phyloP scores from a whole-genome alignment of 2,329 filamentous ascomycete genomes.

The Colletotrichum australisinense region DNA sequence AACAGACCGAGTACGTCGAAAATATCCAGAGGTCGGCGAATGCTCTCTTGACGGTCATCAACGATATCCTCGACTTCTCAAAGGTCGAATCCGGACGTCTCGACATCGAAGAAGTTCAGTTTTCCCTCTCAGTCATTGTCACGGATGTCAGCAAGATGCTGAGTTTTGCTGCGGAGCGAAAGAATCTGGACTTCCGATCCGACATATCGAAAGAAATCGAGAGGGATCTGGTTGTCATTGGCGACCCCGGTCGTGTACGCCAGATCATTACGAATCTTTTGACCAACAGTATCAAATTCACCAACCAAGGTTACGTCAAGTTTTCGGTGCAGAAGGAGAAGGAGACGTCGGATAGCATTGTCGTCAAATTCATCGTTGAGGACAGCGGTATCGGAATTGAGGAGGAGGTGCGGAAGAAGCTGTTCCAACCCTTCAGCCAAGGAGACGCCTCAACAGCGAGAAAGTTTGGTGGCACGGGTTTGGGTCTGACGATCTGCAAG shows the following conservation, averaged over 20 bases:
- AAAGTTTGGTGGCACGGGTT: slow-evolving; percentile 81
- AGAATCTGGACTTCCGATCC: slow-evolving; percentile 78
- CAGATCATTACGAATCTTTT: slow-evolving; percentile 86
- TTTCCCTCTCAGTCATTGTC: slow-evolving; percentile 78
- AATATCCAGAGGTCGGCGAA: slow-evolving; percentile 85
- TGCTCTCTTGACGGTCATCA: slow-evolving; percentile 86
- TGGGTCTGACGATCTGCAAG: slow-evolving; percentile 85
- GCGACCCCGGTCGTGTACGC: slow-evolving; percentile 84
- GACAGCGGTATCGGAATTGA: slow-evolving; percentile 88
- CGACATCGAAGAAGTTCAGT: slow-evolving; percentile 85
- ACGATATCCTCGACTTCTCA: slow-evolving; percentile 91
- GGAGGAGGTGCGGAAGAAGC: slow-evolving; percentile 76
- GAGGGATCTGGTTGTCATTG: slow-evolving; percentile 81
- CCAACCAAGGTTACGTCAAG: slow-evolving; percentile 74
- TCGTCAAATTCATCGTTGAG: slow-evolving; percentile 78
- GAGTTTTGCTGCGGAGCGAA: slow-evolving; percentile 83
- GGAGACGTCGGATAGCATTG: slow-evolving; percentile 73
- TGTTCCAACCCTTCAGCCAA: slow-evolving; percentile 86
- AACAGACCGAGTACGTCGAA: slow-evolving; percentile 80
- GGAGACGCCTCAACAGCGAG: slow-evolving; percentile 83
- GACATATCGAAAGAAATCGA: slow-evolving; percentile 73
- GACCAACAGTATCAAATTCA: slow-evolving; percentile 83
- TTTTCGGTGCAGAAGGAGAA: slow-evolving; percentile 73
- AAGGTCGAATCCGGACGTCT: slow-evolving; percentile 84
- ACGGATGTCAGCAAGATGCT: slow-evolving; percentile 89